Conservation (phyloP, 2,329 filamentous ascomycete genomes). For the Cercospora sp. region DNA sequence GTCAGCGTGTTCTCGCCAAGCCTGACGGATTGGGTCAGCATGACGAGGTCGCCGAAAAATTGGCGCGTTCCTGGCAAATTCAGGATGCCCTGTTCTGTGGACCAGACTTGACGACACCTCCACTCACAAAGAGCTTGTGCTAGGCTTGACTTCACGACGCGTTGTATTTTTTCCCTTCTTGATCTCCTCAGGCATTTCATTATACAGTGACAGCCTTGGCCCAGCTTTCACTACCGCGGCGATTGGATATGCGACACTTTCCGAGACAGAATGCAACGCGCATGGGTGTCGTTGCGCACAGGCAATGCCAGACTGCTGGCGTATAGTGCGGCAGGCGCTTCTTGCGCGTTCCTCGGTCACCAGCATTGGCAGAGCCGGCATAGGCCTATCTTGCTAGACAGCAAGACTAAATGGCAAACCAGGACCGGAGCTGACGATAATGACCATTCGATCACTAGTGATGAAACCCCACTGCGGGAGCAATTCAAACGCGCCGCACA, state of each 20-base stretch:
- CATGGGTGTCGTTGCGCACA: slow-evolving; percentile 10
- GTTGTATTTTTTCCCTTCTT: not conserved
- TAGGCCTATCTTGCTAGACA: slow-evolving; percentile 26
- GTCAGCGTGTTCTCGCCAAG: not conserved
- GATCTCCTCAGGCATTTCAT: not conserved
- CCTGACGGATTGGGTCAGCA: not conserved
- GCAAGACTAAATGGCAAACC: slow-evolving; percentile 2
- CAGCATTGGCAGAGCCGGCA: slow-evolving; percentile 19
- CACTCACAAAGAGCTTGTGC: not conserved
- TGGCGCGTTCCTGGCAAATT: slow-evolving; percentile 10
- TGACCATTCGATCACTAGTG: not conserved
- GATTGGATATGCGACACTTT: slow-evolving; percentile 19
- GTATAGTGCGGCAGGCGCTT: slow-evolving; percentile 21
- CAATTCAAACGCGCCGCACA: slow-evolving; percentile 1
- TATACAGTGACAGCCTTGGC: not conserved
- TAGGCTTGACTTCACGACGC: not conserved
- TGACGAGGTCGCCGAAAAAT: not conserved
- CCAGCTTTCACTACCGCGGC: not conserved
- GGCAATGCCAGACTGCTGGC: slow-evolving; percentile 17
- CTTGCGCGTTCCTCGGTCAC: slow-evolving; percentile 22
- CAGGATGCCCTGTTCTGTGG: slow-evolving; percentile 8
- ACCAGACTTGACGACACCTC: slow-evolving; percentile 2
- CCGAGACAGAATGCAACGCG: slow-evolving; percentile 26
- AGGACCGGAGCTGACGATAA: not conserved
- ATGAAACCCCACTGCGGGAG: not conserved